Percentiles rank a stretch among this genome's conserved stretches.
Evolutionary conservation across 768 basidiomycete genomes (phyloP).

Genomic region (Chalciporus pseudorubinellus): DNA sequence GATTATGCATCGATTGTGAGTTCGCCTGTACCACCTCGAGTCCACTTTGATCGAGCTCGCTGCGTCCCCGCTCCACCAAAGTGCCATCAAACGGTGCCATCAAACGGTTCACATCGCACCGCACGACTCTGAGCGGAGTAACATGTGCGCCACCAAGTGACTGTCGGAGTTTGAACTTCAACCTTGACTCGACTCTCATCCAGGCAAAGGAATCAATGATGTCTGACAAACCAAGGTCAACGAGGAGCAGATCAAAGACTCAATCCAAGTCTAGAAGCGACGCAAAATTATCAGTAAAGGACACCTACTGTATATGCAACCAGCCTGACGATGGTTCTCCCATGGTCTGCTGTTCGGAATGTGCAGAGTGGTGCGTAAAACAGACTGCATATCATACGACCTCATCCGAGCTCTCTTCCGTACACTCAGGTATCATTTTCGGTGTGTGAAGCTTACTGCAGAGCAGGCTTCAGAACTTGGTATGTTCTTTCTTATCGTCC

Average conservation of each 20-base stretch:
- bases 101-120: too few relatives aligned
- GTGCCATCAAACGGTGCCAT: too few relatives aligned
- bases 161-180: constrained; percentile 32
- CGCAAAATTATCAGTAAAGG: constrained; percentile 16
- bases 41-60: background rate
- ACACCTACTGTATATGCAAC: constrained; percentile 56
- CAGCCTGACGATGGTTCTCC: constrained; percentile 74
- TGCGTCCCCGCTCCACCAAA: too few relatives aligned
- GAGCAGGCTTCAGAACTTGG: constrained; percentile 75
- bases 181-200: constrained; percentile 23
- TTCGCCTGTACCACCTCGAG: background rate
- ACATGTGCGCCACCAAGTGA: constrained; percentile 24
- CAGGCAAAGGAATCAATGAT: background rate
- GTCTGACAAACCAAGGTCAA: constrained; percentile 13
- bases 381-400: background rate
- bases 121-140: background rate
- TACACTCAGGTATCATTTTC: constrained; percentile 77
- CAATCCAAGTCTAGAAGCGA: constrained; percentile 17
- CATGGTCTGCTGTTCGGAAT: constrained; percentile 74
- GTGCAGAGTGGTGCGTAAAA: constrained; percentile 63
- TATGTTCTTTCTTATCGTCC: constrained; percentile 40
- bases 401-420: constrained; percentile 5
- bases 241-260: constrained; percentile 24
- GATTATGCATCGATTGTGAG: background rate
- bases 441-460: constrained; percentile 63